Evolutionary conservation across 2,329 filamentous ascomycete genomes (phyloP).

Genomic region (Colletotrichum zoysiae): DNA sequence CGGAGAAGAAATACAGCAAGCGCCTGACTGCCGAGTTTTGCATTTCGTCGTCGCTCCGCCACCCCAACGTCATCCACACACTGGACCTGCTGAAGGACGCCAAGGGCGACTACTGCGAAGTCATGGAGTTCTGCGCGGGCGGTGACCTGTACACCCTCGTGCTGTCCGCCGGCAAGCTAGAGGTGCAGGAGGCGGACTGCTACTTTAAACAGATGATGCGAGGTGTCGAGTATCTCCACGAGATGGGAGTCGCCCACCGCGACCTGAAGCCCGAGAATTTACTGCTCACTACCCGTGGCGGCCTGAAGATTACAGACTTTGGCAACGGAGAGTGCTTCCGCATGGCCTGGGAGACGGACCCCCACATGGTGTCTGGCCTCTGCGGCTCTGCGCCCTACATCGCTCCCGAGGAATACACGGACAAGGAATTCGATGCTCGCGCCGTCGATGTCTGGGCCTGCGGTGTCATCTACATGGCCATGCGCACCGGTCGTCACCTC

Average conservation of each 20-base stretch:
- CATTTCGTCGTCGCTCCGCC: conserved; percentile 95
- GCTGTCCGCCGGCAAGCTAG: conserved; percentile 89
- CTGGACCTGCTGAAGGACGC: conserved; percentile 94
- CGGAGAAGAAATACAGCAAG: conserved; percentile 97
- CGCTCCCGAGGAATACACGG: conserved; percentile 94
- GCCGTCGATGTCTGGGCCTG: conserved; percentile 99
- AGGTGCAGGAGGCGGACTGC: conserved; percentile 93
- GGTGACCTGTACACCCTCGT: conserved; percentile 96
- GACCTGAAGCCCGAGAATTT: conserved; percentile 98
- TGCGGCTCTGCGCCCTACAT: conserved; percentile 98
- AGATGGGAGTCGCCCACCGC: conserved; percentile 98
- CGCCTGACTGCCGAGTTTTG: conserved; percentile 97
- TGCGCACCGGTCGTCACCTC: conserved; percentile 94
- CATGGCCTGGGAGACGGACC: conserved; percentile 99
- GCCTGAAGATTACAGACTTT: conserved; percentile 97
- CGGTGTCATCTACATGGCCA: conserved; percentile 99
- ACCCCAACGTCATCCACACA: conserved; percentile 98
- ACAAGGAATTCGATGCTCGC: conserved; percentile 95
- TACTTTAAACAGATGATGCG: conserved; percentile 99
- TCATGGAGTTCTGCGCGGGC: conserved; percentile 99
- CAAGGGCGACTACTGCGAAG: conserved; percentile 98
- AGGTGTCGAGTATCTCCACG: conserved; percentile 98
- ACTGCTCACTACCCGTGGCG: conserved; percentile 90
- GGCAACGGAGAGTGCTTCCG: conserved; percentile 99
- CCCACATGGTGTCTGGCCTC: conserved; percentile 97